Percentiles rank a stretch among this genome's conserved stretches.
These are phyloP conservation scores for Dothidotthia symphoricarpi DNA, from an alignment of 2,329 filamentous ascomycete genomes.

Conservation along the genomic window DNA sequence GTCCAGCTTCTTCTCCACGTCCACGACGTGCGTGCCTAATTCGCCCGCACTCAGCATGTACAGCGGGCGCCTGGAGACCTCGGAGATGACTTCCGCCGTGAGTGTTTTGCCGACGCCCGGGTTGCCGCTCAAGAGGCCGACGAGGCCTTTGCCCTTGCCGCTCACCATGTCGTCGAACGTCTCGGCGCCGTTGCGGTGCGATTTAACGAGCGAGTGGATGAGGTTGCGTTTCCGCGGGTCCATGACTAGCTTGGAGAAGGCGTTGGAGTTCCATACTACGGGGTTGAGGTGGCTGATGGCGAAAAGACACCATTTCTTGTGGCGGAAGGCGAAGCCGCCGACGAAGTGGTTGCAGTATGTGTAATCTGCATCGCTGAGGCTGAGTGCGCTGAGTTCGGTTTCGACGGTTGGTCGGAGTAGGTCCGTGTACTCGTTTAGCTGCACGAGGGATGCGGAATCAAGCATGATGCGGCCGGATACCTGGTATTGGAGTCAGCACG, in stretches of 20 bases:
- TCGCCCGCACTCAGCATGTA: slow-evolving; percentile 78
- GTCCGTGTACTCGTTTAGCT: slow-evolving; percentile 13
- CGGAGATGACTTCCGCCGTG: slow-evolving; percentile 21
- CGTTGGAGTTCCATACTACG: slow-evolving; percentile 46
- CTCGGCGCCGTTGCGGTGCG: slow-evolving; percentile 55
- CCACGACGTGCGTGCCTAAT: slow-evolving; percentile 46
- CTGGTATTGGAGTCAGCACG: background rate
- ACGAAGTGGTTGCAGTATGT: slow-evolving; percentile 15
- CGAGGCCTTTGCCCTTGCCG: slow-evolving; percentile 40
- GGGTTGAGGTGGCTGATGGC: slow-evolving; percentile 45
- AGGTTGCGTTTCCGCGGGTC: slow-evolving; percentile 25
- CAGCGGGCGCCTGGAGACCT: slow-evolving; percentile 21
- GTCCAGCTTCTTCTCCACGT: slow-evolving; percentile 49
- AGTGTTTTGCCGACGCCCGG: slow-evolving; percentile 31
- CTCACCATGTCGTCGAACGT: slow-evolving; percentile 37
- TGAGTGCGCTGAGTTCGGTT: slow-evolving; percentile 27
- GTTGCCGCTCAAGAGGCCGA: slow-evolving; percentile 26
- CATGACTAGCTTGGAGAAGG: slow-evolving; percentile 46
- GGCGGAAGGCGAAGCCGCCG: slow-evolving; percentile 18
- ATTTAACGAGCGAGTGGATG: slow-evolving; percentile 65
- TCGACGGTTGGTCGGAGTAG: slow-evolving; percentile 7
- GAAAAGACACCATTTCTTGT: slow-evolving; percentile 20
- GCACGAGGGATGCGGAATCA: slow-evolving; percentile 7
- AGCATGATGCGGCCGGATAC: slow-evolving; percentile 13
- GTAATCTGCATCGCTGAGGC: slow-evolving; percentile 50